Conservation (phyloP, 768 basidiomycete species). For the Boletus coccyginus region DNA sequence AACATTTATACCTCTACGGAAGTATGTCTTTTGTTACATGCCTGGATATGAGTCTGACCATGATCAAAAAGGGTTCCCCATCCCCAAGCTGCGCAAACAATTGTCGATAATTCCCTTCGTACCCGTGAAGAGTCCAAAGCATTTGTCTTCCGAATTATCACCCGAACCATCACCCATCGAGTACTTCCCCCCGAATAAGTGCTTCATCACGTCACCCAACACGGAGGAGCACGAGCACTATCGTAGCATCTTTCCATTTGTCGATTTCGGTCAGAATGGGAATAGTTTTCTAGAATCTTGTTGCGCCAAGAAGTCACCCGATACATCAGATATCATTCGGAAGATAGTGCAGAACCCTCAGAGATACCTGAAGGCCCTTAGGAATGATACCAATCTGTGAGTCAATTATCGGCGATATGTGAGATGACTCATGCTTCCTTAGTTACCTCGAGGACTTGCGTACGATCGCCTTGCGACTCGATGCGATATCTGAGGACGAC, state of each 20-base stretch:
- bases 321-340: conserved; percentile 8
- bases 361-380: background rate
- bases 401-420: background rate
- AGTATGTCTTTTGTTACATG: background rate
- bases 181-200: conserved; percentile 9
- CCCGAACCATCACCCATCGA: background rate
- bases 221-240: conserved; percentile 2
- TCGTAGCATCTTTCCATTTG: conserved; percentile 12
- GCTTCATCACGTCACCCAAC: conserved; percentile 6
- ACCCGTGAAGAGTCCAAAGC: background rate
- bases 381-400: background rate
- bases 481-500: conserved; percentile 8
- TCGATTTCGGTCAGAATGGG: conserved; percentile 11
- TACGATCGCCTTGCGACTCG: conserved; percentile 9
- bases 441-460: conserved; percentile 16
- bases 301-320: conserved; percentile 12
- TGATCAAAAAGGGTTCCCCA: conserved; percentile 4
- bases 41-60: background rate
- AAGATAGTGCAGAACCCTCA: conserved; percentile 9
- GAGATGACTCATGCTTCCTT: background rate
- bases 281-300: conserved; percentile 14
- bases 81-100: conserved; percentile 1
- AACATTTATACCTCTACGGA: background rate
- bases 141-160: background rate
- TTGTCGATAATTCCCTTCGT: conserved; percentile 11